These are phyloP conservation scores for Metschnikowia gruessii DNA, from an alignment of 805 yeast genomes.

Conservation along the genomic window DNA sequence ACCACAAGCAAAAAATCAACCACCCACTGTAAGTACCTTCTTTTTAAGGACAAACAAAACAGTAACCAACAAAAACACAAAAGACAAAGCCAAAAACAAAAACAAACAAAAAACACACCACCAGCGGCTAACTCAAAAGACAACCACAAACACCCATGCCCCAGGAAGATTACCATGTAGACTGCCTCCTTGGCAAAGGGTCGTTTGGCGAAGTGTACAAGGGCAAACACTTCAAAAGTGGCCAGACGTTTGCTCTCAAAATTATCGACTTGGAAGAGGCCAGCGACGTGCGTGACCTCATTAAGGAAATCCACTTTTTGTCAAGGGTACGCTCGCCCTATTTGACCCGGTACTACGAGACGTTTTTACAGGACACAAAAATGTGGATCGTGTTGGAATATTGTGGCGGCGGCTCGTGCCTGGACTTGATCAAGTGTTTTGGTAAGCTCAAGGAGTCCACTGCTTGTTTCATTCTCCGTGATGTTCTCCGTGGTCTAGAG, in stretches of 20 bases:
- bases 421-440: slow-evolving; percentile 61
- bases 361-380: slow-evolving; percentile 59
- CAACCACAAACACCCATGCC: slow-evolving; percentile 8
- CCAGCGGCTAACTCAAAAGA: too few relatives aligned
- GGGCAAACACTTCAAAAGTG: slow-evolving; percentile 40
- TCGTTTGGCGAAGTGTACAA: slow-evolving; percentile 84
- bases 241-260: slow-evolving; percentile 73
- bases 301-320: slow-evolving; percentile 77
- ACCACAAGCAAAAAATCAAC: too few relatives aligned
- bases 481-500: slow-evolving; percentile 77
- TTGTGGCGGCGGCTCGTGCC: slow-evolving; percentile 93
- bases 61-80: too few relatives aligned
- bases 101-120: too few relatives aligned
- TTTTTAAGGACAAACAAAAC: too few relatives aligned
- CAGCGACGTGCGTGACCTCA: slow-evolving; percentile 61
- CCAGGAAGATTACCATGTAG: slow-evolving; percentile 18
- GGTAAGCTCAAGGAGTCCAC: slow-evolving; percentile 56
- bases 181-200: slow-evolving; percentile 59
- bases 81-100: too few relatives aligned
- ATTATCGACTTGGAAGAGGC: slow-evolving; percentile 77
- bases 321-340: slow-evolving; percentile 33
- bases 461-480: slow-evolving; percentile 49
- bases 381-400: slow-evolving; percentile 94
- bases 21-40: too few relatives aligned
- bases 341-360: slow-evolving; percentile 60